Base-by-base conservation (phyloP, 768 basidiomycete genomes). In the Trametes meyenii region DNA sequence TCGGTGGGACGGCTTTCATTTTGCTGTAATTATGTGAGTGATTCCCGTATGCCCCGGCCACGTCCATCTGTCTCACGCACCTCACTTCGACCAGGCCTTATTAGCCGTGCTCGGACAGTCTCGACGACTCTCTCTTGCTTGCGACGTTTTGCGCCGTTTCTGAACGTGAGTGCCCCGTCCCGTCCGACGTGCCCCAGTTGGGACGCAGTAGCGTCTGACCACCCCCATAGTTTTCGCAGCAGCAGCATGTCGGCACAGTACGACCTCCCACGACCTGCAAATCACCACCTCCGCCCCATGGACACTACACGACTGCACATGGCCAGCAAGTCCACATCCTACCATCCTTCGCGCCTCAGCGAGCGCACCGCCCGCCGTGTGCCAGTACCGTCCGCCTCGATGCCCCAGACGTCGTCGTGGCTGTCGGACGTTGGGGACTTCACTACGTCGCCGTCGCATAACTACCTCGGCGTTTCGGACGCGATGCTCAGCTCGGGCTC, bases 171-270 rank as follows among this genome's bases (percentile, higher is more conserved):
- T 57, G 14, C 29, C 3, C 29, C 29, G 29, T 33, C 29, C 21
- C 5, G 12, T 19, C 42, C 42, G 19, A 5, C 11, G n/a, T 3
- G 39, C 21, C 40, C 42, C 17, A 35, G 43, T 42, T 16, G 42
- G 6, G 7, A 19, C 21, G 36, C 45, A n/a, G 14, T 14, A 10
- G 36, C 12, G 16, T 13, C 35, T 16, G 14, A 50, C 21, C 16
- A n/a, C n/a, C 21, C 56, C 43, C 23, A 21, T 35, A 26, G 16
- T 24, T 40, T 43, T 42, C 23, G 42, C 38, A 13, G 36, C 19
- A 19, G 51, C 51, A 53, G 62, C 54, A 64, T 64, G 62, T 64
- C 62, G 58, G 45, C 62, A 10, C 57, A 60, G 58, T 64, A 59
- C 62, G 62, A 60, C 57, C 44, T 56, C 50, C 53, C 62, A 36